Evolutionary conservation across 1,284 basidiomycete species (phyloP), one percentile per base, ranked within the genome.

Genomic region (Melampsora americana): DNA sequence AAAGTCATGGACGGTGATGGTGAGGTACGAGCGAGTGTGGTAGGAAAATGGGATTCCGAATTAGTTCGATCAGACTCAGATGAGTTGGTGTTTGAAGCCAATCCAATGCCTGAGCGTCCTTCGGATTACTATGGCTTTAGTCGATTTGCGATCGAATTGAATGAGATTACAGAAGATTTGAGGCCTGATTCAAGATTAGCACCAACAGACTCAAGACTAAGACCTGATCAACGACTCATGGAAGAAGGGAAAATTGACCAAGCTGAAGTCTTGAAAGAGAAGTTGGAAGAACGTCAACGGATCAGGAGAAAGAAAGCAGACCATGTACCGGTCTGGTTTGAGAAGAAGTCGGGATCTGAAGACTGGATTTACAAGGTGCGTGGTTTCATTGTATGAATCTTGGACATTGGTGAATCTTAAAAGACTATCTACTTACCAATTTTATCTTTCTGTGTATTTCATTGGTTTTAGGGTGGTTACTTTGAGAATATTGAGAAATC

Each of bases 81-180:
- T 42, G 48, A 74, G 30, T 39, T 59, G 23, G 32, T 74, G 9
- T 67, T 60, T 26, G 65, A 66, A 46, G 35, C 64, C 9, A 62
- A 66, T 46, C 50, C 72, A 18, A 26, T 67, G n/a, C 53, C 72
- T 26, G 35, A 14, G 6, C 48, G 44, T 26, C 53, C 88, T 14
- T 85, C 87, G 66, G 87, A 90, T 75, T 90, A 88, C 82, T 95
- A 93, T 82, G 92, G 92, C n/a, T 92, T 92, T 83, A 92, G 91
- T 3, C 84, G 86, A 39, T 94, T 90, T 80, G 89, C 89, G 9
- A 89, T 92, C 78, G 89, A 90, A 20, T 84, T 94, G 78, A 94
- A 94, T 82, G 92, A 94, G 82, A 30, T 73, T n/a, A 86, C 92
- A 53, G 78, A 61, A 1, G 73, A 77, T 42, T 18, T 59, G 20